Percentiles rank a stretch among this genome's conserved stretches.
Evolutionary conservation across 306 rosid species (phyloP).

Genomic region (Elaeagnus macrophylla): DNA sequence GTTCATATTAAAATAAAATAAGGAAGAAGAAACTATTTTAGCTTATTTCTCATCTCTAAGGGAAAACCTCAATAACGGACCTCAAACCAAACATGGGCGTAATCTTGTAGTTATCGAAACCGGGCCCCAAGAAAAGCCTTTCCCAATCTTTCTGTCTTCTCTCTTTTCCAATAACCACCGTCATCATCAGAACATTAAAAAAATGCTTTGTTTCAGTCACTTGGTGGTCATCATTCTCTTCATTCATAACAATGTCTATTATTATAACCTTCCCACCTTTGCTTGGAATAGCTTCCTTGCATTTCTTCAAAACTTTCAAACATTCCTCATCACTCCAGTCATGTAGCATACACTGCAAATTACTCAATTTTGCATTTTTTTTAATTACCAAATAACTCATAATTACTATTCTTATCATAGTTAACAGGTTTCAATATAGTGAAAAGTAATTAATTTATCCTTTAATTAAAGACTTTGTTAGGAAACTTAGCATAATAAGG

Average conservation of each 20-base stretch:
- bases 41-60: too few relatives aligned
- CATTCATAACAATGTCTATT: slow-evolving; percentile 41
- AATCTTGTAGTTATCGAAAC: slow-evolving; percentile 28
- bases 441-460: too few relatives aligned
- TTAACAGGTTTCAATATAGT: too few relatives aligned
- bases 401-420: too few relatives aligned
- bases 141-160: slow-evolving; percentile 30
- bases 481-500: too few relatives aligned
- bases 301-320: slow-evolving; percentile 38
- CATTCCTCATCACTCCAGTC: slow-evolving; percentile 33
- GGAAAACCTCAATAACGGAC: slow-evolving; percentile 31
- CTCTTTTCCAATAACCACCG: slow-evolving; percentile 11
- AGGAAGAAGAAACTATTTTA: too few relatives aligned
- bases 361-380: background rate
- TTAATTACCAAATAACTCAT: background rate
- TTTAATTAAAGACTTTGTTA: too few relatives aligned
- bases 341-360: slow-evolving; percentile 35
- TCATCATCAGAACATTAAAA: slow-evolving; percentile 25
- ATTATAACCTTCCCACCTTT: slow-evolving; percentile 45
- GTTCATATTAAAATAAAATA: too few relatives aligned
- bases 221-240: slow-evolving; percentile 18
- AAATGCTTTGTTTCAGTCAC: slow-evolving; percentile 26
- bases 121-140: slow-evolving; percentile 20
- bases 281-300: slow-evolving; percentile 38
- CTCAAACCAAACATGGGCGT: slow-evolving; percentile 22